phyloP scores from a whole-genome alignment of 306 rosid species.

The Vicia villosa region DNA sequence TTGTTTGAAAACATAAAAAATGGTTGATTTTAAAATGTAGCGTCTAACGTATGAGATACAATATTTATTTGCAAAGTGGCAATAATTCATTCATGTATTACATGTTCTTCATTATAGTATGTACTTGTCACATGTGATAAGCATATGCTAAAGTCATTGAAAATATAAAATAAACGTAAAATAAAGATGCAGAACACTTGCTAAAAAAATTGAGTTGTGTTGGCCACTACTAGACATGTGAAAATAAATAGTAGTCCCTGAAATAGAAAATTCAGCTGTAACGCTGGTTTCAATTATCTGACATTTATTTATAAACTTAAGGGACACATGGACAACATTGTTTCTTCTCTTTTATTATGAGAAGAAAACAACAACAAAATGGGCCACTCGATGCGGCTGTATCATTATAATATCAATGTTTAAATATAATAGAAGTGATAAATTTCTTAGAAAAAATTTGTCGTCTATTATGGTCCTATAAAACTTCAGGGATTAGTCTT shows the following conservation, averaged over 20 bases:
- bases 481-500: too few species aligned
- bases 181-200: not conserved
- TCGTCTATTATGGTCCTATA: too few species aligned
- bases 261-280: not conserved
- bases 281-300: not conserved
- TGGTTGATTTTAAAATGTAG: too few species aligned
- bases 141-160: constrained; percentile 4
- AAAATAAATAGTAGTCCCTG: not conserved
- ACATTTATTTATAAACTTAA: not conserved
- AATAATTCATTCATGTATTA: not conserved
- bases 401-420: too few species aligned
- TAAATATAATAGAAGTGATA: too few species aligned
- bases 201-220: not conserved
- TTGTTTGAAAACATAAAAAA: too few species aligned
- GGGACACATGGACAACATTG: too few species aligned
- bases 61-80: constrained; percentile 3
- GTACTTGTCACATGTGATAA: not conserved
- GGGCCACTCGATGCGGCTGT: too few species aligned
- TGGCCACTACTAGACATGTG: constrained; percentile 5
- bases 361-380: too few species aligned
- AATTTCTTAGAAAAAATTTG: too few species aligned
- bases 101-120: not conserved
- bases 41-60: not conserved
- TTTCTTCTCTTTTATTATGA: too few species aligned
- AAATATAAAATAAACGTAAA: not conserved